Base-by-base conservation (phyloP, 176 grass and related monocot genomes). In the Musa beccarii region DNA sequence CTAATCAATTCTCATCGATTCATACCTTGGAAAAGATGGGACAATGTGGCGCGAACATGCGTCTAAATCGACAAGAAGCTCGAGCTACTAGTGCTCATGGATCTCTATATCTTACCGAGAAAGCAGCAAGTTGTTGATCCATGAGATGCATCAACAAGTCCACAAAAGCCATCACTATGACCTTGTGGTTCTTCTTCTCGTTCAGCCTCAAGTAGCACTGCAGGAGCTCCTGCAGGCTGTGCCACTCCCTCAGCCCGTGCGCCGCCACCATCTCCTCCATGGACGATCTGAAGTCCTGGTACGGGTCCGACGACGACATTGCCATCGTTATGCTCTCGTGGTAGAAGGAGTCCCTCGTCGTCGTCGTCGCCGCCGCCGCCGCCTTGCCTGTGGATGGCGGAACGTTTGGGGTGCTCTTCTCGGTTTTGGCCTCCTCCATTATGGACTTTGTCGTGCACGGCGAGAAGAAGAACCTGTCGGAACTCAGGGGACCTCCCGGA, bases 201-300 rank as follows among this genome's bases (percentile, higher is more conserved):
- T 79, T 79, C 11, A 71, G 66, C 65, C 66, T 59, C 54, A 79
- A 21, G 14, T 79, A 79, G 77, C 77, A 79, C 14, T 59, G 66
- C 52, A 79, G 66, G 17, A 79, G 77, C 34, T 79, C 28, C 66
- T 70, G 24, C 1, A 79, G 77, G 51, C 19, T 11, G 10, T 14
- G 53, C 77, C 66, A 79, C 17, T 79, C 66, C 52, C 28, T 71
- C 65, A 79, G 53, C 53, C 22, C 13, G 53, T 70, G 53, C 11
- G 25, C 25, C 77, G 54, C 77, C 53, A 71, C 77, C 77, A 79
- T 70, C 77, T 79, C 77, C 66, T 79, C 66, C 77, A 79, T 79
- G 1, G 77, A 79, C 28, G 53, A 66, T 23, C 66, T 23, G 66
- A 79, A 79, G 26, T 79, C 77, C 2, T n/a, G 66, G 24, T 70